Base-by-base conservation (phyloP, 1,284 basidiomycete species). In the Tranzscheliella williamsii region DNA sequence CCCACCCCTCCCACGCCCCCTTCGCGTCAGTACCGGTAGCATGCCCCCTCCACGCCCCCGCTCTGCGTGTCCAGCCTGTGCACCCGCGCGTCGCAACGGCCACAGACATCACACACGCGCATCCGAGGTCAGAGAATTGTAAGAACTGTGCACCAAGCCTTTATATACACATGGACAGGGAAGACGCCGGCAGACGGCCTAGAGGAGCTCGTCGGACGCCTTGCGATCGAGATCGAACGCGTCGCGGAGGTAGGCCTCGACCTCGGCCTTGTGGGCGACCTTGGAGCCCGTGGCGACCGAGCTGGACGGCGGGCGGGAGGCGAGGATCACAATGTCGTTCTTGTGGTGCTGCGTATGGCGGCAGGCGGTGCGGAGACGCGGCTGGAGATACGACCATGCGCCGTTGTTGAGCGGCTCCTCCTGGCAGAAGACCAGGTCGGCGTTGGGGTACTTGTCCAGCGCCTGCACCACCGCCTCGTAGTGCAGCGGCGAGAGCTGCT, bases 401-500 rank as follows among this genome's bases (percentile, higher is more conserved):
- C 76, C 76, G 55, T 79, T 79, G 83, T 96, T 96, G 57, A 95
- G 79, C 5, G 91, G 91, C 79, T 94, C 88, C 71, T 86, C 86
- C 81, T 96, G 93, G 72, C 87, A 90, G 90, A 91, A 96, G 42
- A 91, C 81, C 33, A 95, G 79, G 66, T 89, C 87, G 22, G 92
- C 90, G 78, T 98, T 95, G 61, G 92, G 90, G 82, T 96, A 98
- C 80, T 86, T 87, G 82, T 98, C 94, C 29, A 76, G 45, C 21
- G 55, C 53, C 47, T 60, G 47, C 15, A 66, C 53, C 11, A 76
- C 47, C 8, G 71, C 52, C 72, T 96, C 92, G 78, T 97, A 97
- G 38, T 95, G 93, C 84, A 98, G 89, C 1, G 94, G 95, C 31
- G 89, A 91, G 46, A 97, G 75, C 80, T 98, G 94, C 79, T 99